phyloP scores from a whole-genome alignment of 176 grass and related monocot species.

The Hordeum vulgare region MorexV3_pseudomolecules_assembly NC_058523.1:430797715-430798214 shows the following conservation, averaged over 20 bases:
- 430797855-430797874: conserved; percentile 62
- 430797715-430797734: conserved; percentile 81
- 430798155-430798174: conserved; percentile 21
- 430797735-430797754: conserved; percentile 80
- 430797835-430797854: not conserved
- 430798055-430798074: conserved; percentile 45
- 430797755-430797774: conserved; percentile 74
- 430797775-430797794: not conserved
- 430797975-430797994: not conserved
- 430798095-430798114: conserved; percentile 52
- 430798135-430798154: conserved; percentile 33
- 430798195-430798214: not conserved
- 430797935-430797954: conserved; percentile 35
- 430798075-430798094: conserved; percentile 30
- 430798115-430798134: conserved; percentile 14
- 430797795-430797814: not conserved
- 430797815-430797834: not conserved
- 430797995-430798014: not conserved
- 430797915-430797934: conserved; percentile 79
- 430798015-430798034: conserved; percentile 50
- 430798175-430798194: not conserved
- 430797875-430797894: conserved; percentile 90
- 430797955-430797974: conserved; percentile 15
- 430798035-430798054: conserved; percentile 43
- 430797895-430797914: conserved; percentile 82